Conservation (phyloP, 805 yeast species). For the Candida maltosa region DNA sequence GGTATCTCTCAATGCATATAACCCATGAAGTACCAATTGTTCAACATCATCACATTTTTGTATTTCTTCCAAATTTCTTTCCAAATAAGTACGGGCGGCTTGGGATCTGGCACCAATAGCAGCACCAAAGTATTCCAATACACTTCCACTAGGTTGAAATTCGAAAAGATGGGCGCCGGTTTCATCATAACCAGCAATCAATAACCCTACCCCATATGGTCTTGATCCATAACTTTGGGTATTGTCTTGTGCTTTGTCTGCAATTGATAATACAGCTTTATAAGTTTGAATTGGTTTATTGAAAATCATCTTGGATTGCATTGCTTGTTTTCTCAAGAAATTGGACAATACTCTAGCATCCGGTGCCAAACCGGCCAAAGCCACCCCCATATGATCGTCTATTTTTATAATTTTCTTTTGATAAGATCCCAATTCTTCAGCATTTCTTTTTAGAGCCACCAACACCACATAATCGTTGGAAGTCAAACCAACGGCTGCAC, state of each 20-base stretch:
- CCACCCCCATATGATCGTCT: slow-evolving; percentile 92
- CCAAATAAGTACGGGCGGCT: slow-evolving; percentile 95
- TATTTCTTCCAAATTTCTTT: slow-evolving; percentile 74
- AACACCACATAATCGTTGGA: slow-evolving; percentile 85
- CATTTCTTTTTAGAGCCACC: slow-evolving; percentile 91
- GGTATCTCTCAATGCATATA: slow-evolving; percentile 90
- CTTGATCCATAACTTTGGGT: slow-evolving; percentile 95
- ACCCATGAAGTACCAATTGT: slow-evolving; percentile 78
- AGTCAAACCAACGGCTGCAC: slow-evolving; percentile 92
- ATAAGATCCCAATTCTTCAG: slow-evolving; percentile 95
- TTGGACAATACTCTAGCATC: slow-evolving; percentile 94
- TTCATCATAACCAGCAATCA: slow-evolving; percentile 88
- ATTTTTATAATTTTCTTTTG: slow-evolving; percentile 90
- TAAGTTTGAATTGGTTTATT: slow-evolving; percentile 81
- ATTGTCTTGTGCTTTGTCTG: slow-evolving; percentile 95
- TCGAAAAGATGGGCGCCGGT: slow-evolving; percentile 92
- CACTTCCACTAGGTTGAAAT: slow-evolving; percentile 94
- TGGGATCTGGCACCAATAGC: slow-evolving; percentile 99
- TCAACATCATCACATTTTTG: slow-evolving; percentile 57
- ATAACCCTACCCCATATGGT: slow-evolving; percentile 96
- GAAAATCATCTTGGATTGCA: slow-evolving; percentile 79
- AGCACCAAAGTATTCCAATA: slow-evolving; percentile 85
- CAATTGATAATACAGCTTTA: slow-evolving; percentile 79
- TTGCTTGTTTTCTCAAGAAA: slow-evolving; percentile 85
- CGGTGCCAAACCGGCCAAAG: slow-evolving; percentile 96